Evolutionary conservation across 768 basidiomycete genomes (phyloP), one percentile per base, ranked within the genome.

Genomic region (Lactifluus hygrophoroides): DNA sequence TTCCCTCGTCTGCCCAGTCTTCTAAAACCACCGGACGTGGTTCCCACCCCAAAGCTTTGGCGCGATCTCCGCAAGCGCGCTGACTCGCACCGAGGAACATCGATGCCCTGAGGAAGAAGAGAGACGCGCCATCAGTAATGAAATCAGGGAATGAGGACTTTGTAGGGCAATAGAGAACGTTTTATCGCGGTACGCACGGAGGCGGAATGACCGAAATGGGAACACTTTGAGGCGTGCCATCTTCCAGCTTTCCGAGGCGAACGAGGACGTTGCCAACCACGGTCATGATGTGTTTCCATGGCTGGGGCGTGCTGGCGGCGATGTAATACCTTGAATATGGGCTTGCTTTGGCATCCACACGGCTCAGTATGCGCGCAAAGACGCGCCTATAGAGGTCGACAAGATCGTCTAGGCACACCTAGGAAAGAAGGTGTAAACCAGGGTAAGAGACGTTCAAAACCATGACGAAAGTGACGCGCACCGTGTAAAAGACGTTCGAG

Each of bases 271-370:
- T n/a, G 3, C 55, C 55, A 13, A 57, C 3, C 27, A 42, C 21
- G 27, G 28, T 48, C 16, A 32, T 32, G 23, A 53, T 58, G 19
- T 51, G 17, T 25, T 58, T 61, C 60, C 60, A 61, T 9, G 21
- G 1, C 7, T 19, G 7, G 2, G 60, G 49, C 5, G 43, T 48
- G 38, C 46, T 53, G 9, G 19, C 32, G 4, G 21, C 57, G 27
- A 61, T 19, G 51, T 52, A 61, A 32, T 61, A 61, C 37, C 57
- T 51, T 25, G 57, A 51, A 38, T 61, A 57, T 23, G 60, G 56
- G 51, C 60, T 61, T 28, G 42, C 51, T 19, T 58, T 37, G 21
- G 50, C 37, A 14, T 47, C 50, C 10, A 2, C 40, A 2, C 30
- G n/a, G 11, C 44, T 52, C 27, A 51, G 11, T 8, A 51, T 30